Base-by-base conservation (phyloP, 1,284 basidiomycete genomes). In the Cutaneotrichosporon dermatis region DNA sequence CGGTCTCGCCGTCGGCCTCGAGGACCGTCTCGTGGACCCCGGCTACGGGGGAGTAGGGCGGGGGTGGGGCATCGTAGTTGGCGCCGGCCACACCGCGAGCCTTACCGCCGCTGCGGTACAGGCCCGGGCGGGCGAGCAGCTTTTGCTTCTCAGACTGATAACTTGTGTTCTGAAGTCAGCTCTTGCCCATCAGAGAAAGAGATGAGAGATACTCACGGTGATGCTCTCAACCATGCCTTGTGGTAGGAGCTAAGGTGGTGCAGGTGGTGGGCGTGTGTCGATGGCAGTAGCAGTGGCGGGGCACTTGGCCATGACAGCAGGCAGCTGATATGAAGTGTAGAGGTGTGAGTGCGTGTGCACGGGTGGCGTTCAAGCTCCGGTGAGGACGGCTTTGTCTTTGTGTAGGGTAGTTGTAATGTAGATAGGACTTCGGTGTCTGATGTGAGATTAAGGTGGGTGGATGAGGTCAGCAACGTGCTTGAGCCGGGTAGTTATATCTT, bases 291-390 rank as follows among this genome's bases (percentile, higher is more conserved):
- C 12, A 13, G 46, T 33, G 34, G 6, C 7, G 34, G 33, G 33
- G 46, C 46, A 34, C 46, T 49, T 49, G 46, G 46, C 46, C 46
- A 49, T 49, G 46, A 49, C 46, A 49, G 33, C 33, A n/a, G 46
- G 10, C 4, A 33, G 10, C 25, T 49, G 34, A 34, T n/a, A 35
- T 25, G 10, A 13, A n/a, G 33, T 13, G 12, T 2, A 13, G 4
- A 9, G 43, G 43, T 44, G 46, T 6, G 6, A 25, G 45, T 46
- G 45, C 45, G 39, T 36, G 34, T 36, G 46, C 46, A 49, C 46
- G 33, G 34, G 39, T 40, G 39, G 39, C 12, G 25, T 25, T 25
- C 25, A 40, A 40, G 8, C 9, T 40, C 39, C 39, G 39, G 4
- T 12, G 39, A 40, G 39, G 39, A 40, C 39, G 39, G 39, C 39